Evolutionary conservation across 2,329 filamentous ascomycete genomes (phyloP), one percentile per base, ranked within the genome.

Genomic region (Sporothrix inflata): DNA sequence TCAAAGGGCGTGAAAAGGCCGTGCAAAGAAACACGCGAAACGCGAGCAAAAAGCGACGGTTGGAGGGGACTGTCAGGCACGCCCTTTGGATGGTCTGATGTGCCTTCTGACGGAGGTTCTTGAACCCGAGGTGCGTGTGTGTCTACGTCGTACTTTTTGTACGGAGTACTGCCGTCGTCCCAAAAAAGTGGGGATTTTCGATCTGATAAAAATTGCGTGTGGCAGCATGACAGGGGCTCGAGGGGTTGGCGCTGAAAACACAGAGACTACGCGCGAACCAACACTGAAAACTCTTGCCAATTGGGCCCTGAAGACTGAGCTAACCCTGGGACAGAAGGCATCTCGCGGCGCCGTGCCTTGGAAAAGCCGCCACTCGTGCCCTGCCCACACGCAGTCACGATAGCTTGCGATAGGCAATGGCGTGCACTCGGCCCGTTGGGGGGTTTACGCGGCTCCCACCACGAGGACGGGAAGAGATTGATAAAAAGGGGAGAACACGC

Each of bases 161-260:
- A n/a, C n/a, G n/a, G n/a, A n/a, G n/a, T n/a, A n/a, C n/a, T 63
- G n/a, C 49, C 49, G 21, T 30, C 7, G 19, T 19, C 42, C 55
- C 3, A 51, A 24, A 51, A 34, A 14, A 12, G 55, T 30, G 38
- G 60, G 6, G 60, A 45, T 40, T 34, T 47, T 66, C 66, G 38
- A 72, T 72, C 71, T 72, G 71, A 72, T 72, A 72, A 72, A 51
- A 61, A 16, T 16, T 34, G 60, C 42, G 24, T 34, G 61, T 34
- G 40, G 24, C 40, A 42, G n/a, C n/a, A 40, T 34, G 45, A 47
- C 27, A 57, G 4, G 27, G 14, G 14, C 45, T 19, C 14, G 45
- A 47, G 45, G 14, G 24, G 6, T 27, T 57, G 27, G 16, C 27
- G 19, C 53, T 57, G 7, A 57, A 19, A 57, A 24, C 5, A 30